phyloP scores from a whole-genome alignment of 208 protist genomes.

The Phytomonas sp. region DNA sequence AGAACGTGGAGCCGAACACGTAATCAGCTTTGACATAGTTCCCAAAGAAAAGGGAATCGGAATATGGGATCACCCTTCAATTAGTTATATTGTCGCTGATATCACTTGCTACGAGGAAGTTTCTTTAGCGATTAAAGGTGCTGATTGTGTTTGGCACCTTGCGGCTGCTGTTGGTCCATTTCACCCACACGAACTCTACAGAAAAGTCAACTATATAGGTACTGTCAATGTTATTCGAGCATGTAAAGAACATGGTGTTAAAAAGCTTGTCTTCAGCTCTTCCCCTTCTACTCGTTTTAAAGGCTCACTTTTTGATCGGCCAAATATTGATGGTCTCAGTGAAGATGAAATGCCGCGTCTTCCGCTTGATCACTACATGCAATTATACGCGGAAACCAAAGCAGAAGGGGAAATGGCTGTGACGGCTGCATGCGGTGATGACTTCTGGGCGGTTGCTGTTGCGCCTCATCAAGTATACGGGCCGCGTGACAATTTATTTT shows the following conservation, averaged over 20 bases:
- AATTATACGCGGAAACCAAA: slow-evolving; percentile 93
- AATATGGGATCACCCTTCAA: slow-evolving; percentile 71
- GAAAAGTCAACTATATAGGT: slow-evolving; percentile 87
- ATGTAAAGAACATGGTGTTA: slow-evolving; percentile 83
- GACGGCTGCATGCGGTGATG: slow-evolving; percentile 55
- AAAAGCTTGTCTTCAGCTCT: slow-evolving; percentile 91
- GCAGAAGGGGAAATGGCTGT: slow-evolving; percentile 88
- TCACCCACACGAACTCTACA: slow-evolving; percentile 83
- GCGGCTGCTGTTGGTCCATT: slow-evolving; percentile 92
- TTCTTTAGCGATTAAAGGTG: slow-evolving; percentile 62
- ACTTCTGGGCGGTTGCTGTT: slow-evolving; percentile 85
- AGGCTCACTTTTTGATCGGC: slow-evolving; percentile 80
- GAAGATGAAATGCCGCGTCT: slow-evolving; percentile 86
- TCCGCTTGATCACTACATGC: slow-evolving; percentile 85
- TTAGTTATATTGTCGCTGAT: slow-evolving; percentile 90
- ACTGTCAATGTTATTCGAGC: slow-evolving; percentile 92
- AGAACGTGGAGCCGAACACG: slow-evolving; percentile 87
- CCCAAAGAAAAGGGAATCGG: slow-evolving; percentile 60
- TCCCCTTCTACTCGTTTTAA: slow-evolving; percentile 92
- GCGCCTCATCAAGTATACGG: slow-evolving; percentile 95
- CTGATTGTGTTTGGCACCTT: slow-evolving; percentile 92
- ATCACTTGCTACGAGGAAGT: slow-evolving; percentile 79
- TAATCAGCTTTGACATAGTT: slow-evolving; percentile 89
- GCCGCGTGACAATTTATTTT: slow-evolving; percentile 91
- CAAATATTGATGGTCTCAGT: slow-evolving; percentile 87